These are phyloP conservation scores for Mortierella sp. DNA, from an alignment of 371 early-diverging fungal genomes.

Conservation along the genomic window DNA sequence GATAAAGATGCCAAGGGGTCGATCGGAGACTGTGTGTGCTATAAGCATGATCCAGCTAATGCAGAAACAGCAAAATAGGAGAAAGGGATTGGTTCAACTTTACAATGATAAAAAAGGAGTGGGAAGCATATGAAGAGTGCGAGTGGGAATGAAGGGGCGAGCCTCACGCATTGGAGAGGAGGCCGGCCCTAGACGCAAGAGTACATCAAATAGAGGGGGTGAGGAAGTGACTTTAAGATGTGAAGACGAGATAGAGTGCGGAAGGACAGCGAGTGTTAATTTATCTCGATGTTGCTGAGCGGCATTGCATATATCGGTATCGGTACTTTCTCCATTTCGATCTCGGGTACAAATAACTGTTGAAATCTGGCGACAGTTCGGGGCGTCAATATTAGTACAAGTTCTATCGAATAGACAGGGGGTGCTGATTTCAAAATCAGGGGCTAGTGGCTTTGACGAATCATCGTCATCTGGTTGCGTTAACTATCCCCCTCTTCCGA, in stretches of 20 bases:
- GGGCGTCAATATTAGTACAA: not conserved
- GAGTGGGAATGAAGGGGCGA: slow-evolving; percentile 34
- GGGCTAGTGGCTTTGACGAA: slow-evolving; percentile 35
- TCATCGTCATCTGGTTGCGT: not conserved
- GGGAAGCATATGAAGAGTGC: slow-evolving; percentile 26
- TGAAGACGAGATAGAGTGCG: not conserved
- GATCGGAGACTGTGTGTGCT: slow-evolving; percentile 5
- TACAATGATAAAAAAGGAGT: slow-evolving; percentile 45
- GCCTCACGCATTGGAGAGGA: slow-evolving; percentile 19
- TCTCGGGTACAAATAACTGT: not conserved
- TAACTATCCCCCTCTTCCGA: not conserved
- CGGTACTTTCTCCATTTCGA: too few relatives aligned
- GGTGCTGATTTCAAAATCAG: slow-evolving; percentile 22
- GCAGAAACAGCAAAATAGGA: slow-evolving; percentile 41
- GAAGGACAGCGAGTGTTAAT: not conserved
- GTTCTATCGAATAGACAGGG: too few relatives aligned
- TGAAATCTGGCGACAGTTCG: not conserved
- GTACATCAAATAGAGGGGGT: slow-evolving; percentile 12
- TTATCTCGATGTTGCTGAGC: not conserved
- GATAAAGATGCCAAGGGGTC: slow-evolving; percentile 13
- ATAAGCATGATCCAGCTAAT: slow-evolving; percentile 21
- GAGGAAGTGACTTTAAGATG: not conserved
- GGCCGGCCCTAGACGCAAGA: slow-evolving; percentile 8
- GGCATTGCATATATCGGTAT: too few relatives aligned
- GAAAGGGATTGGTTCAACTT: slow-evolving; percentile 34